Percentiles rank a stretch among this genome's conserved stretches.
These are phyloP conservation scores for Globisporangium nunn DNA, from an alignment of 352 stramenopile species.

Conservation along the genomic window DNA sequence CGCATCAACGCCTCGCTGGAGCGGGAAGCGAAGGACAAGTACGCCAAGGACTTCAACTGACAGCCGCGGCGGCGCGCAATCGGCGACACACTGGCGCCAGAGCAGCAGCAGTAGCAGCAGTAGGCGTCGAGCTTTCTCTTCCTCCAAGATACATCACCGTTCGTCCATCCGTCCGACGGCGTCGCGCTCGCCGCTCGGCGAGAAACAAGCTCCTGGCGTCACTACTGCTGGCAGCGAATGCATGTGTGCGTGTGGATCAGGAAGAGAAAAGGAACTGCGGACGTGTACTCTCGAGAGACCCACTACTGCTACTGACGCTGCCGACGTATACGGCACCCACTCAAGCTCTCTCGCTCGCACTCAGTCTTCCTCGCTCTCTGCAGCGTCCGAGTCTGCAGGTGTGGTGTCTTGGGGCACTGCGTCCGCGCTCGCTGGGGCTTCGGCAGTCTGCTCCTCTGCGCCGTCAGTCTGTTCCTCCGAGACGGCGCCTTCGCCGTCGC, in stretches of 20 bases:
- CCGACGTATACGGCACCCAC: background rate
- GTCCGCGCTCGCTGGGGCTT: background rate
- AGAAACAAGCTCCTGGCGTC: no score
- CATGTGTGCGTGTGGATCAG: no score
- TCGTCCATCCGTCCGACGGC: background rate
- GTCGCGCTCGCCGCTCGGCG: background rate
- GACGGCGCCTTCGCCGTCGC: background rate
- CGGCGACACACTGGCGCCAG: background rate
- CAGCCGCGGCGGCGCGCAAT: no score
- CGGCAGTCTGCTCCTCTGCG: background rate
- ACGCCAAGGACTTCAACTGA: conserved; percentile 83
- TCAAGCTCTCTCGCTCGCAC: background rate
- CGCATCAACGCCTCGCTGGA: conserved; percentile 91
- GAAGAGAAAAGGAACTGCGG: background rate
- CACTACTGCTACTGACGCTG: background rate
- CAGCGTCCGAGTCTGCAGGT: background rate
- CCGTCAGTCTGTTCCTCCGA: background rate
- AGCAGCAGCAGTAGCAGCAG: background rate
- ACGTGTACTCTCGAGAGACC: background rate
- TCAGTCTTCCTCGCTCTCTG: conserved; percentile 1
- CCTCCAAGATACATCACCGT: background rate
- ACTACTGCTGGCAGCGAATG: no score
- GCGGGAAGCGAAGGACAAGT: conserved; percentile 94
- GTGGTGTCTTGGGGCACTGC: background rate
- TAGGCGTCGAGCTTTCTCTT: background rate